phyloP scores from a whole-genome alignment of 495 filamentous ascomycete genomes.

The Tuber aestivum region DNA sequence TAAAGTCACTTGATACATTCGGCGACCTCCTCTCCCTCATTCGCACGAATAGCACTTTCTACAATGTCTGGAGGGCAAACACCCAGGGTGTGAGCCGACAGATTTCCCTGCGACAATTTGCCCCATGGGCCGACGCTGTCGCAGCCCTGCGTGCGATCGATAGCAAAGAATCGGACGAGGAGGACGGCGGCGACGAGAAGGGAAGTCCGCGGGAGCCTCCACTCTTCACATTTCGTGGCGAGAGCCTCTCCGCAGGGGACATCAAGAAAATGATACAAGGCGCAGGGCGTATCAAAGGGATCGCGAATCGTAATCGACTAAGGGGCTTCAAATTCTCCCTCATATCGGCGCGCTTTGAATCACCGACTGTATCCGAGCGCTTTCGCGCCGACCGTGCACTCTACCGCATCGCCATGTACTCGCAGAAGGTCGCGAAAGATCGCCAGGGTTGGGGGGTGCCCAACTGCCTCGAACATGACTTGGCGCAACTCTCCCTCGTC shows the following conservation, averaged over 20 bases:
- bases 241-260: not conserved
- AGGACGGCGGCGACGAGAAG: not conserved
- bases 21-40: not conserved
- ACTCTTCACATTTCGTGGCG: not conserved
- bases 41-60: not conserved
- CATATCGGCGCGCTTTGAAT: not conserved
- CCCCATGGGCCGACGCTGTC: not conserved
- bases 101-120: not conserved
- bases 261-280: not conserved
- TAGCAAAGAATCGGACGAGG: not conserved
- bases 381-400: not conserved
- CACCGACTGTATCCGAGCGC: not conserved
- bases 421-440: not conserved
- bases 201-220: not conserved
- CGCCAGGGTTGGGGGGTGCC: not conserved
- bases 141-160: not conserved
- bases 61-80: not conserved
- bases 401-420: not conserved
- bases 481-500: not conserved
- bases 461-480: not conserved
- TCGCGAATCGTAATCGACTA: not conserved
- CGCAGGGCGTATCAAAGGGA: not conserved
- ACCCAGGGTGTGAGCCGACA: not conserved
- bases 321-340: not conserved
- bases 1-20: not conserved